Percentiles rank a stretch among this genome's conserved stretches.
Evolutionary conservation across 345 rosid genomes (phyloP).

Genomic region (Raphanus sativus): DNA sequence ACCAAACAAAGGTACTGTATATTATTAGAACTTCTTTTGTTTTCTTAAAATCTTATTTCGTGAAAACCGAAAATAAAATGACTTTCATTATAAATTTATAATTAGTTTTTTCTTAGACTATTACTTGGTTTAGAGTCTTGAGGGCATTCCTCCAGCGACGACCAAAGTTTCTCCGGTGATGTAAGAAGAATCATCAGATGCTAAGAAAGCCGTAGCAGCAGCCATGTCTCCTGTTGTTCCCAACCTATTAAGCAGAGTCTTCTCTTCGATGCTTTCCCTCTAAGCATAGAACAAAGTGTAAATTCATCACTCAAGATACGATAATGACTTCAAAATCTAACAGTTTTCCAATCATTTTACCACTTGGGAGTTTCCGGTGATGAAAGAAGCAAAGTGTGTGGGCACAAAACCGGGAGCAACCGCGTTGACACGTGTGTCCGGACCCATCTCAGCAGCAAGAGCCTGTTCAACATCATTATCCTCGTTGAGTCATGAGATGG

Average conservation of each 20-base stretch:
- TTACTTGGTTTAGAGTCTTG: constrained; percentile 52
- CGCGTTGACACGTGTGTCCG: constrained; percentile 75
- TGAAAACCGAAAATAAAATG: neutral
- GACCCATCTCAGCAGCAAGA: constrained; percentile 85
- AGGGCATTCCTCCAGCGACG: constrained; percentile 79
- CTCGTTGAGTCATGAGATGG: neutral
- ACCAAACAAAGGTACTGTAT: neutral
- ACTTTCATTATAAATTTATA: no score
- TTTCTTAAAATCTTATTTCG: neutral
- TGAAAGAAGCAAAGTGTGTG: constrained; percentile 65
- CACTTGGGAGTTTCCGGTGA: constrained; percentile 45
- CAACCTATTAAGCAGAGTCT: constrained; percentile 66
- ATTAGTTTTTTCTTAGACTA: neutral
- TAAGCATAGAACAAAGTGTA: neutral
- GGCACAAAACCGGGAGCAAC: constrained; percentile 95
- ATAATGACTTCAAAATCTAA: neutral
- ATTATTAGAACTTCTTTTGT: neutral
- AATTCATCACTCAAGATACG: neutral
- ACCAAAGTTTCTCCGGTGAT: constrained; percentile 79
- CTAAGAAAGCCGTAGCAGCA: constrained; percentile 69
- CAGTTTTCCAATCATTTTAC: constrained; percentile 38
- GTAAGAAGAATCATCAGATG: constrained; percentile 75
- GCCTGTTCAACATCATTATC: constrained; percentile 50
- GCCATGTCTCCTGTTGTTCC: constrained; percentile 82
- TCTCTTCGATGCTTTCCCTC: constrained; percentile 54